phyloP scores from a whole-genome alignment of 176 grass and related monocot species.

The Carex kokanica region DNA sequence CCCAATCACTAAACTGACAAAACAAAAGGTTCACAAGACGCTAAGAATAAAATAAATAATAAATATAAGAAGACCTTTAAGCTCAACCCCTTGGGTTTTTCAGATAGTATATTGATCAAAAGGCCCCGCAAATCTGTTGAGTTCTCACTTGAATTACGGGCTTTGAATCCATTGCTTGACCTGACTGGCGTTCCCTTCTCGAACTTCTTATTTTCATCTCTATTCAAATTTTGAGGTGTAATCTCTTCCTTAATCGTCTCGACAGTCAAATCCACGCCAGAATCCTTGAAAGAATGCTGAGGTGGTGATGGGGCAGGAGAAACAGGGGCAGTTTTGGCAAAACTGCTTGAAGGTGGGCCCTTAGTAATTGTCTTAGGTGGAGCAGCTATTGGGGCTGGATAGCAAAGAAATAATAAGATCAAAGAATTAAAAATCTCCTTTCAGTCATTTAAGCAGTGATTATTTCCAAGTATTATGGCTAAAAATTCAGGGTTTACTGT shows the following conservation, averaged over 20 bases:
- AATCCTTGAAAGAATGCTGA: slow-evolving; percentile 42
- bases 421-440: not conserved
- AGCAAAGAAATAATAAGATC: slow-evolving; percentile 30
- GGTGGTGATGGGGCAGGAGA: slow-evolving; percentile 69
- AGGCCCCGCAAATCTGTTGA: slow-evolving; percentile 42
- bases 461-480: not conserved
- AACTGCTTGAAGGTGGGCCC: slow-evolving; percentile 48
- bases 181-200: slow-evolving; percentile 52
- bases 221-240: slow-evolving; percentile 55
- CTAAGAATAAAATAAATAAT: not conserved
- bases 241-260: slow-evolving; percentile 70
- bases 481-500: slow-evolving; percentile 10
- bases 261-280: slow-evolving; percentile 29
- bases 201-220: slow-evolving; percentile 47
- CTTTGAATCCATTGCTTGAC: slow-evolving; percentile 43
- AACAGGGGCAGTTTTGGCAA: slow-evolving; percentile 56
- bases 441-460: not conserved
- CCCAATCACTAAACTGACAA: not conserved
- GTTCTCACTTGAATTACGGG: slow-evolving; percentile 43
- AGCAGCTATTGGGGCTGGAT: slow-evolving; percentile 60
- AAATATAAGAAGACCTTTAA: slow-evolving; percentile 58
- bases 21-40: not conserved
- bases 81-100: slow-evolving; percentile 79
- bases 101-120: slow-evolving; percentile 66
- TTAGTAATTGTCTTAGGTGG: slow-evolving; percentile 75